phyloP scores from a whole-genome alignment of 2,329 filamentous ascomycete species.

The Alternaria brassicicola region DNA sequence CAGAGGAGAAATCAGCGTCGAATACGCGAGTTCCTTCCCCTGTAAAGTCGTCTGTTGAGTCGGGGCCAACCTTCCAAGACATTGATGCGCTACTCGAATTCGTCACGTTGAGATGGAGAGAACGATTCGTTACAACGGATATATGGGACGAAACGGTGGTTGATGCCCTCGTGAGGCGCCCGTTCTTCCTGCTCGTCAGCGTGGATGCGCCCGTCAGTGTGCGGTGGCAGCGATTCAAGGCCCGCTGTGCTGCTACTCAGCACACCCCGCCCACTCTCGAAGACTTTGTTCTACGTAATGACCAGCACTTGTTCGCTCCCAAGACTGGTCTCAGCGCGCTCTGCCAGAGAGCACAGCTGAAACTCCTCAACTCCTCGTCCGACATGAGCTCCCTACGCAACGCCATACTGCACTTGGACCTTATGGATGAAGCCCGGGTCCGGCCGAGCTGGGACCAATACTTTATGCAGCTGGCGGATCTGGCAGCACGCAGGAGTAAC shows the following conservation, averaged over 20 bases:
- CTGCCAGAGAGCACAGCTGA: slow-evolving; percentile 80
- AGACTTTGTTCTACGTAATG: slow-evolving; percentile 67
- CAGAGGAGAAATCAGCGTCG: slow-evolving; percentile 52
- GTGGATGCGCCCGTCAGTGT: slow-evolving; percentile 87
- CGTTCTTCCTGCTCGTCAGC: slow-evolving; percentile 91
- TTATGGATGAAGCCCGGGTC: slow-evolving; percentile 78
- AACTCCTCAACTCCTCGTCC: slow-evolving; percentile 82
- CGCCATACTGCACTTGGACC: slow-evolving; percentile 74
- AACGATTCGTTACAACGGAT: slow-evolving; percentile 84
- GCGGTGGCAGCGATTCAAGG: slow-evolving; percentile 79
- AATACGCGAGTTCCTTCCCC: slow-evolving; percentile 43
- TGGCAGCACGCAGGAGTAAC: slow-evolving; percentile 89
- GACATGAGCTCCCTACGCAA: slow-evolving; percentile 73
- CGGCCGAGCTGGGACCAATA: slow-evolving; percentile 95
- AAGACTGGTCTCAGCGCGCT: slow-evolving; percentile 72
- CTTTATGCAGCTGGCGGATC: slow-evolving; percentile 94
- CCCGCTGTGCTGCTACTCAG: slow-evolving; percentile 58
- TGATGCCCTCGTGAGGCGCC: slow-evolving; percentile 76
- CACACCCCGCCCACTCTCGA: slow-evolving; percentile 61
- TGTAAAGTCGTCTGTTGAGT: slow-evolving; percentile 15
- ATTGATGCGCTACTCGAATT: slow-evolving; percentile 77
- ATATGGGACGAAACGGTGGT: slow-evolving; percentile 75
- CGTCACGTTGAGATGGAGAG: slow-evolving; percentile 82
- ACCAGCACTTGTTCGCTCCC: slow-evolving; percentile 75
- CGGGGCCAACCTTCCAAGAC: slow-evolving; percentile 52